Evolutionary conservation across 1,139 yeast species (phyloP).

Genomic region (Lodderomyces oxycetoniae): DNA sequence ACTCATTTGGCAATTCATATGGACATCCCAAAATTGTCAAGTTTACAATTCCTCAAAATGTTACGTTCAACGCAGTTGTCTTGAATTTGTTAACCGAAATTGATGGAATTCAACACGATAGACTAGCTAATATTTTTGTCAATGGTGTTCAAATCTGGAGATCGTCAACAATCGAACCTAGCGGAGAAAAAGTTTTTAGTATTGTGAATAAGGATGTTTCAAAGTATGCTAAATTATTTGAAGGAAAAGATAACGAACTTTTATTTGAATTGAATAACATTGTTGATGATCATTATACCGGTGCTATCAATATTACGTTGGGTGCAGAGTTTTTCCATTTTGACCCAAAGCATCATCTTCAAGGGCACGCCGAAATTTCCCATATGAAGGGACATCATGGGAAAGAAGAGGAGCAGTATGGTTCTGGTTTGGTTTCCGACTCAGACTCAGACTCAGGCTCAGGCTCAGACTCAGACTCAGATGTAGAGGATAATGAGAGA

Average conservation of each 20-base stretch:
- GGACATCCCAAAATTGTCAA: slow-evolving; percentile 28
- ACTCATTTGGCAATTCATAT: slow-evolving; percentile 36
- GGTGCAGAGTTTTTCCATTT: slow-evolving; percentile 45
- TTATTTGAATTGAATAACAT: slow-evolving; percentile 66
- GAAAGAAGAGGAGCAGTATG: slow-evolving; percentile 2
- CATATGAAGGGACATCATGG: slow-evolving; percentile 4
- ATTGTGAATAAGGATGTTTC: slow-evolving; percentile 61
- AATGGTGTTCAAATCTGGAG: slow-evolving; percentile 75
- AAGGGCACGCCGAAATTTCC: slow-evolving; percentile 1
- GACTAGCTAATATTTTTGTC: slow-evolving; percentile 66
- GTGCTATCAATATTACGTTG: slow-evolving; percentile 54
- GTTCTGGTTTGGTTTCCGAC: slow-evolving; percentile 3
- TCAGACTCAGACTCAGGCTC: slow-evolving; percentile 9
- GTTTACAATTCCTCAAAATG: slow-evolving; percentile 25
- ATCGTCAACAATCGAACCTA: slow-evolving; percentile 81
- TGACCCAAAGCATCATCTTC: slow-evolving; percentile 6
- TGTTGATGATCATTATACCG: slow-evolving; percentile 52
- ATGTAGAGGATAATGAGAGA: slow-evolving; percentile 1
- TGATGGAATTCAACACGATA: slow-evolving; percentile 69
- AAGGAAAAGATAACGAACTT: slow-evolving; percentile 24
- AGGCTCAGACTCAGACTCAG: slow-evolving; percentile 6
- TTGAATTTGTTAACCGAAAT: slow-evolving; percentile 56
- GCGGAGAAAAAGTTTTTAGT: slow-evolving; percentile 43
- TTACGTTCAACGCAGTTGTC: slow-evolving; percentile 55
- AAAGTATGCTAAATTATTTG: slow-evolving; percentile 50